A percentile compares a stretch with the other conserved stretches of the same genome.
These are phyloP conservation scores for Herpetomonas tarakana DNA, from an alignment of 208 protist genomes.

Conservation along the genomic window DNA sequence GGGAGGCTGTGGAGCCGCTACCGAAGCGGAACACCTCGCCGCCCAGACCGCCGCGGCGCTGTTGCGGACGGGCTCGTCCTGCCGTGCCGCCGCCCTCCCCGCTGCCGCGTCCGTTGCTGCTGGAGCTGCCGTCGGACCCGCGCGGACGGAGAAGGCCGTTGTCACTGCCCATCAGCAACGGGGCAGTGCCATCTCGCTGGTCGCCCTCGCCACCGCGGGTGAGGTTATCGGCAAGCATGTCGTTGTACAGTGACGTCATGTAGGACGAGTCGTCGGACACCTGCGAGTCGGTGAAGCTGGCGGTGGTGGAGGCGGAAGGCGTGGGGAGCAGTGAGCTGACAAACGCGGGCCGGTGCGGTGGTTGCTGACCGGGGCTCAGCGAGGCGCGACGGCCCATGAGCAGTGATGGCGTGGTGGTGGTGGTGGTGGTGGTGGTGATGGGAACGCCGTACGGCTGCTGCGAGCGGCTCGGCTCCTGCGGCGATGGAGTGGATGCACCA, in stretches of 20 bases:
- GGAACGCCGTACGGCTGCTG: too few species aligned
- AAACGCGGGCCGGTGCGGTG: background rate
- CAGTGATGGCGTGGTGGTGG: background rate
- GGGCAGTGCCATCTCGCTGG: too few species aligned
- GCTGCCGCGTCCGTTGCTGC: conserved; percentile 1
- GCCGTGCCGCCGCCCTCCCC: conserved; percentile 11
- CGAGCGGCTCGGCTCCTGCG: background rate
- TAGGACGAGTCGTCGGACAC: conserved; percentile 83
- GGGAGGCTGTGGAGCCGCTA: background rate
- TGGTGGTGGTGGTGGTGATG: background rate
- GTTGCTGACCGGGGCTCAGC: background rate
- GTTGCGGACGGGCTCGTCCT: background rate
- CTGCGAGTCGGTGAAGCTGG: conserved; percentile 72
- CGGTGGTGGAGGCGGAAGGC: conserved; percentile 36
- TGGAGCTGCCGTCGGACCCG: background rate
- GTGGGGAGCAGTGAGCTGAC: conserved; percentile 2
- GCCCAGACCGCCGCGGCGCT: conserved; percentile 24
- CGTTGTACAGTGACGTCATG: conserved; percentile 82
- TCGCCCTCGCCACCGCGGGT: conserved; percentile 17
- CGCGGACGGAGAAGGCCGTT: too few species aligned
- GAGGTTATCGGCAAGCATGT: conserved; percentile 76
- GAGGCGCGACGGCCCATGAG: background rate
- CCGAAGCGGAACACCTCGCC: conserved; percentile 39
- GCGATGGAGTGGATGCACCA: background rate
- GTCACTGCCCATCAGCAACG: too few species aligned